phyloP scores from a whole-genome alignment of 106 monocot species.

The Phalaenopsis equestris region DNA sequence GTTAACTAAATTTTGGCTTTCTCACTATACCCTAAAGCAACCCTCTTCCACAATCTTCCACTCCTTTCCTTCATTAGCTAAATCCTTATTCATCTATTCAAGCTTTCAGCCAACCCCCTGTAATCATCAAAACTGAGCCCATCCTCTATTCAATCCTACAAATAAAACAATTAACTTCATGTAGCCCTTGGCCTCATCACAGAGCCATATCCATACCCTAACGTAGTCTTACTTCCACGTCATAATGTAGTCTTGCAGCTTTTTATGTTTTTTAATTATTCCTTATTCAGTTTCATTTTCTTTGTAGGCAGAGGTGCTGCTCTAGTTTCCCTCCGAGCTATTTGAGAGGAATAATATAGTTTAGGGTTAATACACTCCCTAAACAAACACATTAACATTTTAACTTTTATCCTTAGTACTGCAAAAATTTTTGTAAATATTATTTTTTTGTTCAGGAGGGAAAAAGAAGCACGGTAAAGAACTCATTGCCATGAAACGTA shows the following conservation, averaged over 20 bases:
- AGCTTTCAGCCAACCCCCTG: too few species aligned
- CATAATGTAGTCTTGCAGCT: background rate
- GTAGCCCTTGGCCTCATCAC: too few species aligned
- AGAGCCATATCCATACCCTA: too few species aligned
- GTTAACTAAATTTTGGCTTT: too few species aligned
- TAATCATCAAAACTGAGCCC: too few species aligned
- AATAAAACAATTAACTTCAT: too few species aligned
- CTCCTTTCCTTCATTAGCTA: too few species aligned
- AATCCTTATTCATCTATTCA: too few species aligned
- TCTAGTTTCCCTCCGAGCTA: background rate
- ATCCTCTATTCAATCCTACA: too few species aligned
- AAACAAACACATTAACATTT: background rate
- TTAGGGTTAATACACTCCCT: background rate
- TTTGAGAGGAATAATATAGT: background rate
- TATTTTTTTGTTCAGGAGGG: slow-evolving; percentile 38
- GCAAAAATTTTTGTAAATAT: background rate
- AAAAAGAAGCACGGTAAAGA: slow-evolving; percentile 88
- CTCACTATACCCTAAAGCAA: too few species aligned
- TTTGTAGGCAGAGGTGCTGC: background rate
- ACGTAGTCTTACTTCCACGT: too few species aligned
- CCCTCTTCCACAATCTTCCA: too few species aligned
- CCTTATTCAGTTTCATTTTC: background rate
- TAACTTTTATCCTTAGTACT: background rate
- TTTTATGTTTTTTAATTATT: background rate
- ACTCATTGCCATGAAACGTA: slow-evolving; percentile 70